These are phyloP conservation scores for Saccharum officinarum DNA, from an alignment of 176 grass and related monocot species.

Conservation along the genomic window DNA sequence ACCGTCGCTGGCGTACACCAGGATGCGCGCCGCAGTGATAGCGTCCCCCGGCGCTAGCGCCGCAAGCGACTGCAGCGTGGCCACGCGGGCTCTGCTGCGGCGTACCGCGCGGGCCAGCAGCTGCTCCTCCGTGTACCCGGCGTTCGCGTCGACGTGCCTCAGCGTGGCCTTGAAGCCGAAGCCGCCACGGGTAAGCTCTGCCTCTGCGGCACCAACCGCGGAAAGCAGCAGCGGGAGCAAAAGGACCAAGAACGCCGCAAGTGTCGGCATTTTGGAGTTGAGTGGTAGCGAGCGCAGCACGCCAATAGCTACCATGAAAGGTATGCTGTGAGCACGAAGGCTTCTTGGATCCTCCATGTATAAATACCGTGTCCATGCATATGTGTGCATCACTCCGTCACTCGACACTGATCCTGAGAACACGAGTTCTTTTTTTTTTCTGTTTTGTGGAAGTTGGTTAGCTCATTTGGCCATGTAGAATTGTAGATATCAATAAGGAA, in stretches of 20 bases:
- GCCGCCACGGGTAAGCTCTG: background rate
- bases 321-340: constrained; percentile 41
- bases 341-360: constrained; percentile 4
- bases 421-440: constrained; percentile 19
- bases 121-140: constrained; percentile 37
- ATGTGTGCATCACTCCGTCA: background rate
- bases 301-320: constrained; percentile 24
- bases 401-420: constrained; percentile 27
- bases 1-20: constrained; percentile 48
- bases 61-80: constrained; percentile 50
- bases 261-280: constrained; percentile 1
- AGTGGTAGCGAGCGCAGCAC: background rate
- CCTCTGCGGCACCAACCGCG: background rate
- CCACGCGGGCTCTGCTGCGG: constrained; percentile 53
- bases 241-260: background rate
- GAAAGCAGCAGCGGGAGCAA: constrained; percentile 1
- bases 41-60: constrained; percentile 18
- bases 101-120: constrained; percentile 47
- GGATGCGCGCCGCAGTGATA: constrained; percentile 34
- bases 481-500: background rate
- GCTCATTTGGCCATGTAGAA: background rate
- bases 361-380: constrained; percentile 31
- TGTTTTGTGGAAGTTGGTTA: constrained; percentile 3
- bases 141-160: constrained; percentile 42
- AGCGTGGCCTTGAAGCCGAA: constrained; percentile 57